phyloP scores from a whole-genome alignment of 108 stramenopile species.

The Skeletonema potamos region DNA sequence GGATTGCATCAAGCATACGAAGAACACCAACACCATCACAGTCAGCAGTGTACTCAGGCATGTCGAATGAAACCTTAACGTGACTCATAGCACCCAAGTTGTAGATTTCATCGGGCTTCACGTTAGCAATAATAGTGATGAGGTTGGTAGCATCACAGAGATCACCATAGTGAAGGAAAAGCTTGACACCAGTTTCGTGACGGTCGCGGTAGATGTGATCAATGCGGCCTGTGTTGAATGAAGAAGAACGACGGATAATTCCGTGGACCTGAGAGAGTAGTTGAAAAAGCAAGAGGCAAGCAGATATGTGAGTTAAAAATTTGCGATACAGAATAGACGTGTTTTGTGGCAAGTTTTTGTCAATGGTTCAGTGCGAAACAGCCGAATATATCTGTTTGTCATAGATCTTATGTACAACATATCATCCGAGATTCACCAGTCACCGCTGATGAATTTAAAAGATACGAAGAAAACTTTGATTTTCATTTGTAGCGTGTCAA shows the following conservation, averaged over 20 bases:
- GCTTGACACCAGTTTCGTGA: constrained; percentile 92
- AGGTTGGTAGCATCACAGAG: constrained; percentile 98
- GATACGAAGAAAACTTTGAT: background rate
- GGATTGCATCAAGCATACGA: constrained; percentile 98
- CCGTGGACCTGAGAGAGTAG: constrained; percentile 88
- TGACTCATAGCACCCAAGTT: constrained; percentile 99
- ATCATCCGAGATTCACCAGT: background rate
- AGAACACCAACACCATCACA: constrained; percentile 98
- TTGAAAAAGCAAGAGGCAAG: background rate
- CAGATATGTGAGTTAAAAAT: background rate
- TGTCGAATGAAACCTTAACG: constrained; percentile 99
- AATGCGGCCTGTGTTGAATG: constrained; percentile 99
- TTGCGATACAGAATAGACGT: background rate
- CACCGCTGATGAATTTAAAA: background rate
- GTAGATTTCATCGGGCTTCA: constrained; percentile 96
- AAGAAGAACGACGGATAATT: constrained; percentile 97
- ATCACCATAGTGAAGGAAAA: constrained; percentile 99
- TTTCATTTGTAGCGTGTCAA: background rate
- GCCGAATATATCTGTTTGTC: background rate
- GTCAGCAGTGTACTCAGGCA: constrained; percentile 99
- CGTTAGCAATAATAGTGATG: constrained; percentile 85
- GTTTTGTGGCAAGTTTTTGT: background rate
- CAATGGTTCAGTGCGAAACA: background rate
- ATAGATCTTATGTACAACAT: background rate
- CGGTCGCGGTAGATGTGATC: constrained; percentile 98